A percentile compares a stretch with the other conserved stretches of the same genome.
Evolutionary conservation across 352 stramenopile species (phyloP).

Genomic region (Phytophthora pluvialis): DNA sequence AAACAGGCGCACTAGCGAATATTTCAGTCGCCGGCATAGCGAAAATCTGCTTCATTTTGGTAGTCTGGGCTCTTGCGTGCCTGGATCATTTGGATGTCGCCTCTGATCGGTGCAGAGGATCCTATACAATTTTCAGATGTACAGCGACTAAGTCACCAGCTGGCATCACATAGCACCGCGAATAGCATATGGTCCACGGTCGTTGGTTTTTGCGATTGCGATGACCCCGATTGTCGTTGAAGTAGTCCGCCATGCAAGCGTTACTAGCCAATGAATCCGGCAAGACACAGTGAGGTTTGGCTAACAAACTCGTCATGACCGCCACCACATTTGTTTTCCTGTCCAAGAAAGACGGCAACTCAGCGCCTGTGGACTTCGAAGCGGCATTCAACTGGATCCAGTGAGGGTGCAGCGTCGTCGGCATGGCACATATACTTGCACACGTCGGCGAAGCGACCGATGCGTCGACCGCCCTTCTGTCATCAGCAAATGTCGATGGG

Average conservation of each 20-base stretch:
- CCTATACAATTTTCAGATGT: constrained; percentile 12
- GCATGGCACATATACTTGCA: background rate
- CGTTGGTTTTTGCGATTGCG: constrained; percentile 12
- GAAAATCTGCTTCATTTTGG: constrained; percentile 26
- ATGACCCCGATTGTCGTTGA: constrained; percentile 29
- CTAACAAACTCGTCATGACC: constrained; percentile 4
- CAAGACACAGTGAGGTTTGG: constrained; percentile 26
- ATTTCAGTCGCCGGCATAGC: constrained; percentile 22
- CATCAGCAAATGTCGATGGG: background rate
- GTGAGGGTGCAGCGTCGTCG: background rate
- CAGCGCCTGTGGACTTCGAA: background rate
- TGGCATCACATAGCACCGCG: constrained; percentile 8
- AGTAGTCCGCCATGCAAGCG: constrained; percentile 20
- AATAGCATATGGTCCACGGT: constrained; percentile 6
- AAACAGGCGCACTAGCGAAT: constrained; percentile 29
- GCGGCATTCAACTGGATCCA: background rate
- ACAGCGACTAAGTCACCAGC: constrained; percentile 13
- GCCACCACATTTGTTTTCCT: constrained; percentile 21
- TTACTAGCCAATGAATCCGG: constrained; percentile 32
- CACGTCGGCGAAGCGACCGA: constrained; percentile 3
- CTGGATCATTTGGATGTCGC: constrained; percentile 3
- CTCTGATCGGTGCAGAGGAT: background rate
- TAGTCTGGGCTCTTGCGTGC: constrained; percentile 25
- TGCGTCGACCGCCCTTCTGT: constrained; percentile 3
- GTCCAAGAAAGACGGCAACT: background rate